These are phyloP conservation scores for Alternaria arbusti DNA, from an alignment of 2,329 filamentous ascomycete species.

Conservation along the genomic window DNA sequence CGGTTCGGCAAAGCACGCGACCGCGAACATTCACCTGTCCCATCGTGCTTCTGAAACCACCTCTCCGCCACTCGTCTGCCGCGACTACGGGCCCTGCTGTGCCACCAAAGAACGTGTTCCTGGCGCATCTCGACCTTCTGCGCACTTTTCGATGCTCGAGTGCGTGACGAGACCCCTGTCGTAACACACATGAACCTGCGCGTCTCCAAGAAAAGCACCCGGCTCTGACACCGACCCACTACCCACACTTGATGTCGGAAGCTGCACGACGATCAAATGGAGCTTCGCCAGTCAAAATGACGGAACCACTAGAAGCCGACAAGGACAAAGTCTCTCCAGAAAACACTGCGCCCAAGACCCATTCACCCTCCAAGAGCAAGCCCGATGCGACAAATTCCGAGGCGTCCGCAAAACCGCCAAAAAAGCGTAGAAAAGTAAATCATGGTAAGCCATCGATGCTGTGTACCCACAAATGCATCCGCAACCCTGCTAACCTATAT, in stretches of 20 bases:
- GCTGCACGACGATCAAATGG: slow-evolving; percentile 47
- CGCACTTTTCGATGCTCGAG: slow-evolving; percentile 29
- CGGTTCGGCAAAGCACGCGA: slow-evolving; percentile 35
- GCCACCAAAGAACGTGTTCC: slow-evolving; percentile 38
- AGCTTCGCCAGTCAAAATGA: slow-evolving; percentile 43
- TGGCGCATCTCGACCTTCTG: slow-evolving; percentile 20
- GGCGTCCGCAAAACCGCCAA: slow-evolving; percentile 44
- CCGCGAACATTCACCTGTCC: slow-evolving; percentile 33
- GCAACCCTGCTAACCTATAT: slow-evolving; percentile 37
- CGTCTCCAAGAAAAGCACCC: slow-evolving; percentile 34
- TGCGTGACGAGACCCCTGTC: slow-evolving; percentile 27
- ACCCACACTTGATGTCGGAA: slow-evolving; percentile 47
- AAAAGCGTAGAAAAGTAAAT: slow-evolving; percentile 62
- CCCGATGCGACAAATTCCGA: slow-evolving; percentile 38
- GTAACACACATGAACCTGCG: slow-evolving; percentile 33
- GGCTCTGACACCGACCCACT: slow-evolving; percentile 38
- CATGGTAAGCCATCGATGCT: slow-evolving; percentile 50
- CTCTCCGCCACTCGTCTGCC: slow-evolving; percentile 23
- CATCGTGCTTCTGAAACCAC: slow-evolving; percentile 31
- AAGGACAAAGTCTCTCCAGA: slow-evolving; percentile 36
- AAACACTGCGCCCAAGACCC: slow-evolving; percentile 33
- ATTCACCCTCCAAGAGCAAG: slow-evolving; percentile 39
- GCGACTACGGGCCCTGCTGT: slow-evolving; percentile 24
- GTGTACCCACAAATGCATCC: slow-evolving; percentile 29
- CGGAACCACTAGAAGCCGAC: slow-evolving; percentile 36